These are phyloP conservation scores for Porcisia deanei DNA, from an alignment of 208 protist species.

Conservation along the genomic window DNA sequence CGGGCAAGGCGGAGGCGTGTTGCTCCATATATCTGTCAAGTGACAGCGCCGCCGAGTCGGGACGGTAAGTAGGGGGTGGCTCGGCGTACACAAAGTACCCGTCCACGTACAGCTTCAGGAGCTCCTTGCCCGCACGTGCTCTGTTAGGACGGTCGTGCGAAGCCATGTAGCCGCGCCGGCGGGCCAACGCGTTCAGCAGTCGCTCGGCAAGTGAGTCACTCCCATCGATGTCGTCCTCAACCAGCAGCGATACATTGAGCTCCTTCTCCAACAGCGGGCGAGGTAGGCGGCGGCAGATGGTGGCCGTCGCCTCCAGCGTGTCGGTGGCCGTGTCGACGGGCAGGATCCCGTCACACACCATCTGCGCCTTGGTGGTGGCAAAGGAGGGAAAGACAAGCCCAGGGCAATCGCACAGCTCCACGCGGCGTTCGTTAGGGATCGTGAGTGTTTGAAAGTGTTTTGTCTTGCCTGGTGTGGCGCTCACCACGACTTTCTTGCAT, in stretches of 20 bases:
- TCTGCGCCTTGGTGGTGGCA: conserved; percentile 91
- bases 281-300: conserved; percentile 67
- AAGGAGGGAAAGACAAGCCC: conserved; percentile 97
- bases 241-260: conserved; percentile 63
- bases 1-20: conserved; percentile 7
- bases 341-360: conserved; percentile 97
- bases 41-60: conserved; percentile 28
- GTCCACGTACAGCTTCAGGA: conserved; percentile 97
- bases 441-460: conserved; percentile 98
- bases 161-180: conserved; percentile 94
- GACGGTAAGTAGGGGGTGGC: conserved; percentile 75
- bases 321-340: conserved; percentile 91
- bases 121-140: conserved; percentile 87
- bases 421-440: conserved; percentile 87
- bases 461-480: conserved; percentile 97
- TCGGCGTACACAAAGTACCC: conserved; percentile 81
- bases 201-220: conserved; percentile 62
- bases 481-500: conserved; percentile 95
- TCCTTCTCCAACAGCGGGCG: conserved; percentile 60
- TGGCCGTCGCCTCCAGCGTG: conserved; percentile 55
- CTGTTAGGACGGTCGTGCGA: conserved; percentile 94
- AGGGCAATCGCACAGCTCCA: conserved; percentile 98
- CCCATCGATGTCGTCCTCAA: conserved; percentile 73
- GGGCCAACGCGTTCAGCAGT: conserved; percentile 78
- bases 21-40: conserved; percentile 28